Evolutionary conservation across 495 filamentous ascomycete species (phyloP).

Genomic region (Chaetomidium leptoderma): DNA sequence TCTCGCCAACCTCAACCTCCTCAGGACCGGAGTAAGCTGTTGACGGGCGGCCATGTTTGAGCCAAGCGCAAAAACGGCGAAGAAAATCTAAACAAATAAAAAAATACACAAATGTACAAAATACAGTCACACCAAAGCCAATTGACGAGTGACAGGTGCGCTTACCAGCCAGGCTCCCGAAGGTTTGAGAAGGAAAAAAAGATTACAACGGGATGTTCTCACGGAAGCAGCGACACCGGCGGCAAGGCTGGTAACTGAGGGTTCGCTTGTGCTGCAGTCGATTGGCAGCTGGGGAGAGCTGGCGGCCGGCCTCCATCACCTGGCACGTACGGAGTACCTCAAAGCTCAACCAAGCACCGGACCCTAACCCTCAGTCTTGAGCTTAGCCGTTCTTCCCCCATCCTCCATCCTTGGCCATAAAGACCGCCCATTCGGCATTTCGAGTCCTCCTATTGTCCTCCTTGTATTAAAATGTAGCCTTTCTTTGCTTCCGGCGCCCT

Average conservation of each 20-base stretch:
- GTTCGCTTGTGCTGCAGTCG: not conserved
- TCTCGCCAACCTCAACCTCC: conserved; percentile 24
- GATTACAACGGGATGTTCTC: not conserved
- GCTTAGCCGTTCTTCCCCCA: no score
- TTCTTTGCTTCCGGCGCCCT: no score
- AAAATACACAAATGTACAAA: not conserved
- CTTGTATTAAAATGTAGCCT: no score
- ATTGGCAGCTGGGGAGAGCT: not conserved
- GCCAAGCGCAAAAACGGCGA: not conserved
- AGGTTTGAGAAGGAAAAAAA: not conserved
- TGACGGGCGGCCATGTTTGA: conserved; percentile 26
- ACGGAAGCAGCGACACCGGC: conserved; percentile 16
- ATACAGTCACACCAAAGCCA: not conserved
- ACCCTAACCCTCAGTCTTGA: not conserved
- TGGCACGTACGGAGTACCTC: no score
- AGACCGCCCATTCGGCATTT: no score
- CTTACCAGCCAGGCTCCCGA: no score
- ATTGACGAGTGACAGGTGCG: not conserved
- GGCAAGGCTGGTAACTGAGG: not conserved
- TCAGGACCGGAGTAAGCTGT: conserved; percentile 22
- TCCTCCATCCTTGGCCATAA: no score
- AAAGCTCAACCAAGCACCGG: no score
- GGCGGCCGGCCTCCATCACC: not conserved
- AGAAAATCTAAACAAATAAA: not conserved
- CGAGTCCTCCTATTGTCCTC: no score